Evolutionary conservation across 345 rosid genomes (phyloP).

Genomic region (Brassica cretica): DNA sequence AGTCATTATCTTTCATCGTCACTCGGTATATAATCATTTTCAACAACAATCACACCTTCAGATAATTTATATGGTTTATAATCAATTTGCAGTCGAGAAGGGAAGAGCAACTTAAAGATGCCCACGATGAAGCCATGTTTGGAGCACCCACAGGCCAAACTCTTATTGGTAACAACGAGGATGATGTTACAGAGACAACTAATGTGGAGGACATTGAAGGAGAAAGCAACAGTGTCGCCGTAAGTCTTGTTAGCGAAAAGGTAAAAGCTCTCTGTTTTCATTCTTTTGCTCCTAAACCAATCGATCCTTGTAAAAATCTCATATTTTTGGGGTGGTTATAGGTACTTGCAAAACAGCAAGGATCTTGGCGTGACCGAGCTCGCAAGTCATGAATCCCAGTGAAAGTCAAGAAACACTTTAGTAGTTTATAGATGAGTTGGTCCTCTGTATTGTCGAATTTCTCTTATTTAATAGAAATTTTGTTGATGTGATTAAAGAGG

Average conservation of each 20-base stretch:
- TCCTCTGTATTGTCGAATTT: background rate
- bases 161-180: conserved; percentile 27
- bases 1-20: conserved; percentile 15
- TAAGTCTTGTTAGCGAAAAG: conserved; percentile 76
- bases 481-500: conserved; percentile 3
- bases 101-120: conserved; percentile 70
- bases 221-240: conserved; percentile 37
- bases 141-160: conserved; percentile 51
- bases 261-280: conserved; percentile 36
- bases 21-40: background rate
- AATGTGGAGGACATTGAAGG: conserved; percentile 40
- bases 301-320: background rate
- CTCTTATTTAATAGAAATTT: background rate
- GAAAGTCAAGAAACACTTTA: background rate
- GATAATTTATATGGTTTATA: conserved; percentile 3
- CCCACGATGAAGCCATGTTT: conserved; percentile 95
- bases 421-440: conserved; percentile 1
- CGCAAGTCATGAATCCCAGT: conserved; percentile 52
- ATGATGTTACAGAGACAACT: conserved; percentile 43
- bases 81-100: conserved; percentile 57
- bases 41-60: background rate
- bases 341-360: conserved; percentile 92
- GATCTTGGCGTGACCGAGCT: conserved; percentile 96
- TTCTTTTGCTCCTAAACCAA: background rate
- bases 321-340: conserved; percentile 30